Base-by-base conservation (phyloP, 2,329 filamentous ascomycete genomes). In the Monilinia vaccinii-corymbosi region DNA sequence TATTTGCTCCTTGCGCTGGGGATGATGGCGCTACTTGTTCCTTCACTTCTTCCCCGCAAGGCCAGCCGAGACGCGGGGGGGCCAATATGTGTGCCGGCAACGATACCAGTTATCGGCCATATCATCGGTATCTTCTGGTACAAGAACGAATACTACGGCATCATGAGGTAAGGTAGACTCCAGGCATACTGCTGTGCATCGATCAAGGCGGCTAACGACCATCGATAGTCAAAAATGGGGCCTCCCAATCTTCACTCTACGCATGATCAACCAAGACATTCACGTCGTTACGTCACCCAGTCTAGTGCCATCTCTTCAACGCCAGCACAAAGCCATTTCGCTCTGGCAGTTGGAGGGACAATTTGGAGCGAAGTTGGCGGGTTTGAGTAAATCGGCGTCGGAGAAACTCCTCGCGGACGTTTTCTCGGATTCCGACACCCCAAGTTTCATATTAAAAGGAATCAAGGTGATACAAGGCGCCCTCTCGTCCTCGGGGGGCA, bases 51-150 rank as follows among this genome's bases (percentile, higher is more conserved):
- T 1, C 18, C 25, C n/a, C n/a, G 4, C n/a, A 55, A 55, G 13
- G 0, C 31, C 2, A 16, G 32, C 11, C 28, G 28, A 23, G 9
- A 34, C 28, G 32, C 51, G 1, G 34, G 28, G 3, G 51, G n/a
- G 14, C 51, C 51, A n/a, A 13, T 23, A 18, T 38, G 28, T 4
- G 23, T 55, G 32, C 38, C 28, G 1, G 14, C 56, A 45, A 45
- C 3, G 9, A 58, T 58, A 45, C 56, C 56, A 45, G 21, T 52
- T 23, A 34, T 58, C 40, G 38, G 56, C 11, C 56, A 58, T 38
- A 9, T 51, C 1, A 31, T 52, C 1, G 47, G 56, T 36, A 2
- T 58, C 25, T 46, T 52, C 1, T 36, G 38, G 21, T 21, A 58
- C 16, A 52, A 40, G 23, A 52, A 42, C 23, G 25, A 46, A 21